Evolutionary conservation across 2,329 filamentous ascomycete species (phyloP).

Genomic region (Paracorniculantispora psalliotae): DNA sequence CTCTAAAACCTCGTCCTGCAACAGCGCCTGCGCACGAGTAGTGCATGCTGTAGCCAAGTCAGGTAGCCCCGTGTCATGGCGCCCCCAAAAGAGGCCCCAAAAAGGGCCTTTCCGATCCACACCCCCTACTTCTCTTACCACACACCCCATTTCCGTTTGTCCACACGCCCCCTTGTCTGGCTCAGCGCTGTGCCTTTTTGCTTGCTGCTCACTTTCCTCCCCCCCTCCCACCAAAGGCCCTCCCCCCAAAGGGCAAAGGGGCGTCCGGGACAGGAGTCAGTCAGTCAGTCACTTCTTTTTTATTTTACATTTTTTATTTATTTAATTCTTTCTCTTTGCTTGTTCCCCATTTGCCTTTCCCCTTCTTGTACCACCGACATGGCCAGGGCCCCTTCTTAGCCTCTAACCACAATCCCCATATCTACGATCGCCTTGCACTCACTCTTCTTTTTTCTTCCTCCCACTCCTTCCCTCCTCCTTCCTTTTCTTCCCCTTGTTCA

Average conservation of each 20-base stretch:
- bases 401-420: constrained; percentile 18
- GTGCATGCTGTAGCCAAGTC: too few species aligned
- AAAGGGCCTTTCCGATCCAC: constrained; percentile 8
- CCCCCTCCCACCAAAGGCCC: background rate
- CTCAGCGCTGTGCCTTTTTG: background rate
- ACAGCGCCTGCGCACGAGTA: too few species aligned
- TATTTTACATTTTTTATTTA: background rate
- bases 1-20: too few species aligned
- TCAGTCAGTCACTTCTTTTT: background rate
- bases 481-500: constrained; percentile 9
- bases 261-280: constrained; percentile 13
- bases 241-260: background rate
- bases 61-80: constrained; percentile 1
- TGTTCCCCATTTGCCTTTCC: constrained; percentile 8
- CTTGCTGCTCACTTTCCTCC: background rate
- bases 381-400: constrained; percentile 12
- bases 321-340: constrained; percentile 4
- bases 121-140: background rate
- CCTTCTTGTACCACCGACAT: too few species aligned
- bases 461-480: constrained; percentile 18
- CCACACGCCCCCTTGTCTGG: background rate
- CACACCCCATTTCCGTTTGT: constrained; percentile 1
- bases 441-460: constrained; percentile 19
- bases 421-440: constrained; percentile 13
- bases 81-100: background rate